Percentiles rank a stretch among this genome's conserved stretches.
These are phyloP conservation scores for Solanum virginianum DNA, from an alignment of 257 asterid genomes.

Conservation along the genomic window DNA sequence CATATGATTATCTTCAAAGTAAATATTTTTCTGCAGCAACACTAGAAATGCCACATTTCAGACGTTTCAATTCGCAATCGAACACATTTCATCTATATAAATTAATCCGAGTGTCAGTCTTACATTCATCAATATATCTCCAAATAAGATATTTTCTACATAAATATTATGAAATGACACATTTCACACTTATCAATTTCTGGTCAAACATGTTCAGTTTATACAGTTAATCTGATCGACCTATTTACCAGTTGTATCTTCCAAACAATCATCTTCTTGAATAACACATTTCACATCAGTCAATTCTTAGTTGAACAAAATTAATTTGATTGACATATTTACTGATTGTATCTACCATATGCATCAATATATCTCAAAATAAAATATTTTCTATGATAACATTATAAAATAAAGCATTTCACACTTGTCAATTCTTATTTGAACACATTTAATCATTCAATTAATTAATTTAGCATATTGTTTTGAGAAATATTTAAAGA, in stretches of 20 bases:
- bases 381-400: not conserved
- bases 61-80: too few species aligned
- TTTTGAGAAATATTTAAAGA: not conserved
- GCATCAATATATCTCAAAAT: not conserved
- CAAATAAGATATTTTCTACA: too few species aligned
- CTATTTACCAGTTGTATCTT: not conserved
- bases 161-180: too few species aligned
- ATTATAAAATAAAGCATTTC: not conserved
- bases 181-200: not conserved
- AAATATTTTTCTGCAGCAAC: too few species aligned
- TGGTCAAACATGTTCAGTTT: not conserved
- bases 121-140: too few species aligned
- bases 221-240: not conserved
- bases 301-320: too few species aligned
- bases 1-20: too few species aligned
- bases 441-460: not conserved
- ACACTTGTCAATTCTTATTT: not conserved
- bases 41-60: not conserved
- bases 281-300: rapidly evolving
- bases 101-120: too few species aligned
- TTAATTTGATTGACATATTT: not conserved
- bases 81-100: too few species aligned
- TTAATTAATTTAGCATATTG: not conserved
- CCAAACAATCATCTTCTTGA: not conserved
- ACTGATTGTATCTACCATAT: not conserved